Evolutionary conservation across 2,329 filamentous ascomycete species (phyloP).

Genomic region (Hymenoscyphus repandus): DNA sequence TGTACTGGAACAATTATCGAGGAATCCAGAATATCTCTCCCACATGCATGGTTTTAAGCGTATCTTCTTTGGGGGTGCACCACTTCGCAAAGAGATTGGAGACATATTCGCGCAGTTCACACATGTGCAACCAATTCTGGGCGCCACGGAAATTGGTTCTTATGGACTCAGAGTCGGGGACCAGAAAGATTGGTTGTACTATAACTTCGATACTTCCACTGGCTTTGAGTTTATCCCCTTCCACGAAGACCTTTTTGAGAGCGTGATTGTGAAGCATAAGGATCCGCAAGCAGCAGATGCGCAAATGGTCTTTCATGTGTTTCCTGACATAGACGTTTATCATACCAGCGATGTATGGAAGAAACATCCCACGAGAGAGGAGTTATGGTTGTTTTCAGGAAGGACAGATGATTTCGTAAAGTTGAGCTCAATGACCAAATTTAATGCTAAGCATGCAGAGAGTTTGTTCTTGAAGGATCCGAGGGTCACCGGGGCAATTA

Average conservation of each 20-base stretch:
- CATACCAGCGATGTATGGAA: constrained; percentile 8
- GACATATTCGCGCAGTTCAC: background rate
- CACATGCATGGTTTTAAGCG: constrained; percentile 1
- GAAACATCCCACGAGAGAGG: constrained; percentile 7
- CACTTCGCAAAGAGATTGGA: background rate
- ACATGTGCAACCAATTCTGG: background rate
- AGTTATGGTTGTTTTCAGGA: constrained; percentile 8
- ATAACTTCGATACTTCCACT: background rate
- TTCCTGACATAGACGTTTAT: constrained; percentile 1
- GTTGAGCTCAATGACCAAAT: constrained; percentile 1
- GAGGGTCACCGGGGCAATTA: background rate
- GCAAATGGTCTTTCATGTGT: constrained; percentile 2
- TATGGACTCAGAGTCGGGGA: background rate
- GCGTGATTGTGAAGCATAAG: constrained; percentile 2
- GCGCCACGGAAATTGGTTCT: constrained; percentile 1
- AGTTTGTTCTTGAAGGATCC: constrained; percentile 1
- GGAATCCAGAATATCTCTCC: background rate
- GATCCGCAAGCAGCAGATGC: background rate
- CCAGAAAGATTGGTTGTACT: constrained; percentile 3
- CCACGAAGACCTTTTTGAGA: constrained; percentile 1
- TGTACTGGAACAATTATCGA: background rate
- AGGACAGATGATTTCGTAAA: constrained; percentile 10
- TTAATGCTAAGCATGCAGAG: background rate
- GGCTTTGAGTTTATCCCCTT: background rate
- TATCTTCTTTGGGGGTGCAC: constrained; percentile 3